phyloP scores from a whole-genome alignment of 805 yeast species.

The Candida cerambycidarum region DNA sequence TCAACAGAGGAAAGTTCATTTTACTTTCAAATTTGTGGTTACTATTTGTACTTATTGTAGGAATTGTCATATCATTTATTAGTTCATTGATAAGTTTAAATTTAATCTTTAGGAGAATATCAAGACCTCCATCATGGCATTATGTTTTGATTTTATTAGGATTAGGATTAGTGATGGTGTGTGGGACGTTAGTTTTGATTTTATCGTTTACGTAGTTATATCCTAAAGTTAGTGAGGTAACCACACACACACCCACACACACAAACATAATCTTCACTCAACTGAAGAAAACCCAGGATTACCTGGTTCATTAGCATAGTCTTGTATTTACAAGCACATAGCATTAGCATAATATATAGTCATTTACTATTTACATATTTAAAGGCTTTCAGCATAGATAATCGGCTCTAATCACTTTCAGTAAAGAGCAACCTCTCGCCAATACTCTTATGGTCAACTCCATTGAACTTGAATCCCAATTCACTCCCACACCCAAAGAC shows the following conservation, averaged over 20 bases:
- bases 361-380: too few relatives aligned
- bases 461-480: conserved; percentile 27
- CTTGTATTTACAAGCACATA: not conserved
- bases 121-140: conserved; percentile 25
- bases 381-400: too few relatives aligned
- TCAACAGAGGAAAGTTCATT: conserved; percentile 23
- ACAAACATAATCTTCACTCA: too few relatives aligned
- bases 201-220: conserved; percentile 4
- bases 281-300: too few relatives aligned
- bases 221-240: not conserved
- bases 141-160: conserved; percentile 11
- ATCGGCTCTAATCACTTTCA: too few relatives aligned
- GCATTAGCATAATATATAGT: conserved; percentile 1
- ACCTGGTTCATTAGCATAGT: too few relatives aligned
- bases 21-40: conserved; percentile 33
- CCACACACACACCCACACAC: too few relatives aligned
- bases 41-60: conserved; percentile 29
- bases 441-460: conserved; percentile 25
- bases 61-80: conserved; percentile 31
- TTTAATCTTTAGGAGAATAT: conserved; percentile 31
- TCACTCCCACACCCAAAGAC: conserved; percentile 37
- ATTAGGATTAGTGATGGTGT: conserved; percentile 10
- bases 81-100: conserved; percentile 37
- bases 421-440: conserved; percentile 24
- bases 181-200: conserved; percentile 3